These are phyloP conservation scores for Pseudonectria buxi DNA, from an alignment of 2,329 filamentous ascomycete species.

Conservation along the genomic window DNA sequence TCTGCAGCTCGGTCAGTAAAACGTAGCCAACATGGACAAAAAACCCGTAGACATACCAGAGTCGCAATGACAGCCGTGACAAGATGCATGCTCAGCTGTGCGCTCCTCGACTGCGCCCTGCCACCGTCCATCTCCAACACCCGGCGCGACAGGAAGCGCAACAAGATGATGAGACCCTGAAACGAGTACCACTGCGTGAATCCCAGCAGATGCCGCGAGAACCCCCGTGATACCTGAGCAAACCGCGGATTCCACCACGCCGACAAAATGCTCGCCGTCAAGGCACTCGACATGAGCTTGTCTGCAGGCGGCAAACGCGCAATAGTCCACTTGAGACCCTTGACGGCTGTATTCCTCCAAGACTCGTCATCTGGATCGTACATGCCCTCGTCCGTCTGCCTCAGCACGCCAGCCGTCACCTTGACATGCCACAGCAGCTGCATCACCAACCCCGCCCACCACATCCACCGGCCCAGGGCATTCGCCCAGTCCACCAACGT, in stretches of 20 bases:
- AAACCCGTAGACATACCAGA: slow-evolving; percentile 38
- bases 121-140: slow-evolving; percentile 35
- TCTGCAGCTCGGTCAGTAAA: slow-evolving; percentile 30
- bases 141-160: slow-evolving; percentile 45
- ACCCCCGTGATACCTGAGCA: slow-evolving; percentile 52
- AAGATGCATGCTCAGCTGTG: slow-evolving; percentile 46
- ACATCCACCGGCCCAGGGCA: slow-evolving; percentile 36
- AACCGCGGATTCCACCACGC: slow-evolving; percentile 66
- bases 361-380: slow-evolving; percentile 27
- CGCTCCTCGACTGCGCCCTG: slow-evolving; percentile 30
- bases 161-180: slow-evolving; percentile 51
- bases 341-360: slow-evolving; percentile 6
- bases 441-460: slow-evolving; percentile 40
- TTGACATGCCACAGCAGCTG: slow-evolving; percentile 47
- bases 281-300: slow-evolving; percentile 38
- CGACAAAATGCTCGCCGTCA: slow-evolving; percentile 44
- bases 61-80: slow-evolving; percentile 46
- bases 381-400: slow-evolving; percentile 23
- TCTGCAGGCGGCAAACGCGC: slow-evolving; percentile 34
- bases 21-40: not conserved
- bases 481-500: slow-evolving; percentile 39
- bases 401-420: slow-evolving; percentile 19
- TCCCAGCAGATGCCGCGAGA: slow-evolving; percentile 51
- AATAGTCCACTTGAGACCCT: slow-evolving; percentile 10
- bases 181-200: slow-evolving; percentile 60